Evolutionary conservation across 768 basidiomycete species (phyloP), one percentile per base, ranked within the genome.

Genomic region (Strobilomyces echinocephalus): DNA sequence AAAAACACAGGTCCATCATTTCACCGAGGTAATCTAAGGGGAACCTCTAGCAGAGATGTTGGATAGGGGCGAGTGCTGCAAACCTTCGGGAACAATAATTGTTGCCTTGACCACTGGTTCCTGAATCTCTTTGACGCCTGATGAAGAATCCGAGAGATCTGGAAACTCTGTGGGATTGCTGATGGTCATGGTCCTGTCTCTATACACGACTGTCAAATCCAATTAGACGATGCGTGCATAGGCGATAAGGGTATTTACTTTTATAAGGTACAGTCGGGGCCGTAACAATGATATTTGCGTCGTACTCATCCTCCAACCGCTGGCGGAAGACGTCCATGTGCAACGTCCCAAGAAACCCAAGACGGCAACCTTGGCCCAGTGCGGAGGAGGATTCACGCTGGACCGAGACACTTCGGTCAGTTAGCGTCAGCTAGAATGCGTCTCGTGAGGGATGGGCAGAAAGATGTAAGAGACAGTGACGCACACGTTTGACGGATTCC

Each of bases 261-360:
- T 91, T 88, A 69, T 93, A 94, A 26, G 95, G 94, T 18, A 98
- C 95, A 3, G 94, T 94, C 1, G 97, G 97, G 4, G 94, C 88
- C 11, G 97, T 99, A 51, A 98, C 82, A 60, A 98, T 93, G 53
- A 98, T 85, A 63, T 88, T 93, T 31, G 94, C 90, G 53, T 92
- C 85, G 61, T 97, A 93, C 68, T 99, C 97, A 61, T 99, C 97
- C 70, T 98, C 97, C 4, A 99, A 75, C 14, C 97, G 82, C 67
- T 99, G 97, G 20, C 94, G 86, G 70, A 93, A 92, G 36, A 95
- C 89, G 61, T 95, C 91, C 91, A 98, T 94, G 66, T 99, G 97
- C 53, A 99, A 72, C 6, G 93, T 91, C 1, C 97, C 97, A 10
- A 97, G 78, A 69, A 98, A 99, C 0, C 97, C 97, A 7, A 99